Evolutionary conservation across 2,329 filamentous ascomycete genomes (phyloP), one percentile per base, ranked within the genome.

Genomic region (Cladosporium sp.): DNA sequence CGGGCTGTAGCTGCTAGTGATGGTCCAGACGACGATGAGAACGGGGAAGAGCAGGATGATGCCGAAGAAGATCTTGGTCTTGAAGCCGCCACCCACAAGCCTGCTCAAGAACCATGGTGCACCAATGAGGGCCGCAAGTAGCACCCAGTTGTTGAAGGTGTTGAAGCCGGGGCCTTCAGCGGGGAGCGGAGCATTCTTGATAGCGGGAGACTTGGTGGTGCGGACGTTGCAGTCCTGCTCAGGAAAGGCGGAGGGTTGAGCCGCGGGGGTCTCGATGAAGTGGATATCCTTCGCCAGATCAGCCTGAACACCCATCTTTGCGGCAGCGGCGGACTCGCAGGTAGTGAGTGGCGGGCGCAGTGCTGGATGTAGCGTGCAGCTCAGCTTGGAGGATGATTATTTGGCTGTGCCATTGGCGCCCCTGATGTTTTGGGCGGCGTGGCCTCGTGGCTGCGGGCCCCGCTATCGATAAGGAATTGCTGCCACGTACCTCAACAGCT

Each of bases 1-100:
- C 49, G 91, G 89, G 59, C 87, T 89, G 68, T 92, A 82, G 61
- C 83, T 77, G 3, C 92, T 96, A 56, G 83, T 80, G 49, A 87
- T 69, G 62, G 86, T 79, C 91, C 92, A 97, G 79, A 88, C 95
- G 60, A 72, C 80, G 61, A 83, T 82, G 53, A 96, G 80, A 62
- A 96, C 83, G 9, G 92, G 92, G 51, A 95, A 70, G 49, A 82
- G 80, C 61, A 88, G 84, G 68, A 97, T 77, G 62, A 95, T 66
- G 61, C 82, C 84, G 68, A 97, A 86, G 81, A 97, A 89, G 65
- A 95, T 75, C 71, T 85, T 85, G 61, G 91, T 95, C 79, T 92
- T 87, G 65, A 89, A 75, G 56, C 92, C 92, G 59, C 91, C 91
- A 55, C 89, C 81, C 62, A 95, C 68, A 72, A 89, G 89, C 76